Conservation (phyloP, 2,329 filamentous ascomycete genomes). For the Fulvia fulva region DNA sequence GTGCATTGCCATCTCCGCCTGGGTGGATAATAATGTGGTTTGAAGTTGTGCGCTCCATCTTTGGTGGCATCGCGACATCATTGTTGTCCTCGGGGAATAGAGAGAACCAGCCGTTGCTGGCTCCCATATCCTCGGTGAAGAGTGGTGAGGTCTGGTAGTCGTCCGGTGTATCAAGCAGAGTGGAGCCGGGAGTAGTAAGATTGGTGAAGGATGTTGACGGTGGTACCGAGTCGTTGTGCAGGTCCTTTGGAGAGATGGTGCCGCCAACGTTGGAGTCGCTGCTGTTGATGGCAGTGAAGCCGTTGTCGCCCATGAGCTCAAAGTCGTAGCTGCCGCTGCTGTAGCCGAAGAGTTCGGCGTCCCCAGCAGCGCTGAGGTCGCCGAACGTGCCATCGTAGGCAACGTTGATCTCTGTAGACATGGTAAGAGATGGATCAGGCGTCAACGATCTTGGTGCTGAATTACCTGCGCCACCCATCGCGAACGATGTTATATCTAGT, state of each 20-base stretch:
- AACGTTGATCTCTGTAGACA: slow-evolving; percentile 42
- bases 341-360: slow-evolving; percentile 21
- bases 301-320: slow-evolving; percentile 4
- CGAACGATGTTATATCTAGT: slow-evolving; percentile 32
- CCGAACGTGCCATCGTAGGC: slow-evolving; percentile 46
- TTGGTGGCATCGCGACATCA: slow-evolving; percentile 24
- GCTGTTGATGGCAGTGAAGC: slow-evolving; percentile 43
- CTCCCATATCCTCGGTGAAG: slow-evolving; percentile 55
- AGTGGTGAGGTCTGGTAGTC: slow-evolving; percentile 75
- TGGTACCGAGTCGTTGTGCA: slow-evolving; percentile 72
- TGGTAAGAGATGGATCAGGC: slow-evolving; percentile 23
- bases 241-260: slow-evolving; percentile 81
- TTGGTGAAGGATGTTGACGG: slow-evolving; percentile 79
- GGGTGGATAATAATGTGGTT: slow-evolving; percentile 37
- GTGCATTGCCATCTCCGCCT: slow-evolving; percentile 30
- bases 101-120: slow-evolving; percentile 65
- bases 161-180: slow-evolving; percentile 72
- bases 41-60: slow-evolving; percentile 41
- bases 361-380: slow-evolving; percentile 37
- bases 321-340: slow-evolving; percentile 13
- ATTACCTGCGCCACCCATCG: slow-evolving; percentile 57
- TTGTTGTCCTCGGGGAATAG: slow-evolving; percentile 59
- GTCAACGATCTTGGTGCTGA: slow-evolving; percentile 14
- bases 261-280: slow-evolving; percentile 35
- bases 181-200: slow-evolving; percentile 74